Conservation (phyloP, 768 basidiomycete species). For the Boletellus sp. region DNA sequence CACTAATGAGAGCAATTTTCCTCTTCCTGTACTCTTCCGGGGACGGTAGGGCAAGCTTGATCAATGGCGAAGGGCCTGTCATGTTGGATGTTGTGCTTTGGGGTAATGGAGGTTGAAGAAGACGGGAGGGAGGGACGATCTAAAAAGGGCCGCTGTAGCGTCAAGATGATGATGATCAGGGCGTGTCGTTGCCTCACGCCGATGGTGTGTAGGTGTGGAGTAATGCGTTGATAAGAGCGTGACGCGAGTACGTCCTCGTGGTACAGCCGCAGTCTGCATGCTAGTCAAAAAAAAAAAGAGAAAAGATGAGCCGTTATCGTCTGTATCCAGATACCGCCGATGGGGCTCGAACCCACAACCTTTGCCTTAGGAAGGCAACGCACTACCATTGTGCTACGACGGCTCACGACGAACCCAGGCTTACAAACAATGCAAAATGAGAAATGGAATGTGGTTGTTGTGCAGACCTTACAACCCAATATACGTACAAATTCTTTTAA, state of each 20-base stretch:
- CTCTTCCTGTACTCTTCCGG: slow-evolving; percentile 82
- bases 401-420: slow-evolving; percentile 15
- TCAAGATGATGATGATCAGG: no score
- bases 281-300: not conserved
- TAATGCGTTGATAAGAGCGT: slow-evolving; percentile 1
- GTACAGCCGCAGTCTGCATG: no score
- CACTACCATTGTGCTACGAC: slow-evolving; percentile 40
- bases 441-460: no score
- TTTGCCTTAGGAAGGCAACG: slow-evolving; percentile 40
- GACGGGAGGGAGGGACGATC: not conserved
- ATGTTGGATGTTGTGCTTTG: slow-evolving; percentile 7
- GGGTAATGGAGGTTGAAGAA: not conserved
- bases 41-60: slow-evolving; percentile 59
- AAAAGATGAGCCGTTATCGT: slow-evolving; percentile 22
- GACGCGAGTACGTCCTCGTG: no score
- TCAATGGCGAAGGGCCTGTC: slow-evolving; percentile 31
- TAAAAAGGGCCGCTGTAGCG: not conserved
- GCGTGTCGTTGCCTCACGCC: not conserved
- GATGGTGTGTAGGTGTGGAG: slow-evolving; percentile 2
- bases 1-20: slow-evolving; percentile 92
- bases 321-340: slow-evolving; percentile 31
- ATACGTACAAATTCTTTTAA: no score
- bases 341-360: slow-evolving; percentile 38
- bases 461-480: no score
- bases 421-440: no score